phyloP scores from a whole-genome alignment of 768 basidiomycete species.

The Dacryopinax primogenitus region DNA sequence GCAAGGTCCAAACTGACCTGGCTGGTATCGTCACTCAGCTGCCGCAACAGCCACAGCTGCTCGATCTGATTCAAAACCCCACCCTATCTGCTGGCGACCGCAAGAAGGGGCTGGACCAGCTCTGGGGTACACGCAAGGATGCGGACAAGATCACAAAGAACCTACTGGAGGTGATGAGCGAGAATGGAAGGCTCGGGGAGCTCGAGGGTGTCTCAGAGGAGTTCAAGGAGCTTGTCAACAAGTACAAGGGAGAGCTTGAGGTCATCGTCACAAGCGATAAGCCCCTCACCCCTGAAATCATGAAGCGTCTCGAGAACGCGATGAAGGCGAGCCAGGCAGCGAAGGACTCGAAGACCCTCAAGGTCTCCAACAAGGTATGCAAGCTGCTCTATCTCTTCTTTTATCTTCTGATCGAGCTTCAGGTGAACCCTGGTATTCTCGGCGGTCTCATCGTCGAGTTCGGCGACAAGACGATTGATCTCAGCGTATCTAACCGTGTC shows the following conservation, averaged over 20 bases:
- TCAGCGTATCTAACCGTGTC: conserved; percentile 85
- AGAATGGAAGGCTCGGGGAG: conserved; percentile 84
- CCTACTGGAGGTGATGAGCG: conserved; percentile 74
- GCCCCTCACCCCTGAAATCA: conserved; percentile 62
- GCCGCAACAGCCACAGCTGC: conserved; percentile 49
- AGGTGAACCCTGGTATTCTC: conserved; percentile 86
- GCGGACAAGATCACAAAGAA: conserved; percentile 70
- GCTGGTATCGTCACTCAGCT: conserved; percentile 55
- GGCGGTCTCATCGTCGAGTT: conserved; percentile 94
- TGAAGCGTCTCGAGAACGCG: conserved; percentile 65
- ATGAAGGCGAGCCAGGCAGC: conserved; percentile 80
- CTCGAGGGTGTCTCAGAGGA: conserved; percentile 76
- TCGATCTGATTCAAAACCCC: conserved; percentile 73
- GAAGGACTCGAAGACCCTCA: conserved; percentile 74
- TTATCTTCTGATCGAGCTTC: neutral
- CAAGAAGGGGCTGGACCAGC: conserved; percentile 45
- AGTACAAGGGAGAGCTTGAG: conserved; percentile 85
- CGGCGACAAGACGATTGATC: conserved; percentile 95
- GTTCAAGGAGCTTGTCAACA: conserved; percentile 77
- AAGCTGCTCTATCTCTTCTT: neutral
- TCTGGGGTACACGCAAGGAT: conserved; percentile 63
- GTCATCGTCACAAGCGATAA: conserved; percentile 82
- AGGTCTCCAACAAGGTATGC: conserved; percentile 79
- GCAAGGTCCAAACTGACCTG: conserved; percentile 77
- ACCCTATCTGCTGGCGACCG: conserved; percentile 77